Percentiles rank a stretch among this genome's conserved stretches.
Evolutionary conservation across 2,329 filamentous ascomycete genomes (phyloP).

Genomic region (Trichoderma afroharzianum): DNA sequence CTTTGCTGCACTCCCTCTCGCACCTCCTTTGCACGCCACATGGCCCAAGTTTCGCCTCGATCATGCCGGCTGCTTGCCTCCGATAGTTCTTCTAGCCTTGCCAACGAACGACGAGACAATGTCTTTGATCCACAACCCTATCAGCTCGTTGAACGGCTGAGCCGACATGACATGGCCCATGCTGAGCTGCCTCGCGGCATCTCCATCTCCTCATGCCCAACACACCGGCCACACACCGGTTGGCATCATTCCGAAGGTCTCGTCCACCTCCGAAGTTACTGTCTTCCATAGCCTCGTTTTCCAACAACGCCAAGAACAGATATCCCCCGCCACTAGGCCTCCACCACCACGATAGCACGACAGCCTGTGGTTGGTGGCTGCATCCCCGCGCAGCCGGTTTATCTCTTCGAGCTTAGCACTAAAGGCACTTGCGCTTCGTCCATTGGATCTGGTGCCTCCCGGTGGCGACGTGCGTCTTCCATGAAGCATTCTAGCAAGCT

Average conservation of each 20-base stretch:
- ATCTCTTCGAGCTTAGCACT: slow-evolving; percentile 1
- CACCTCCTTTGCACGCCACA: background rate
- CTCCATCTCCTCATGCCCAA: background rate
- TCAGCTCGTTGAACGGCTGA: slow-evolving; percentile 4
- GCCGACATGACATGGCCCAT: background rate
- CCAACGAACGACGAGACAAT: background rate
- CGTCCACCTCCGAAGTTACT: background rate
- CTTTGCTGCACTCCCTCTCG: background rate
- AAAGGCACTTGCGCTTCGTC: background rate
- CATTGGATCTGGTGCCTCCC: slow-evolving; percentile 8
- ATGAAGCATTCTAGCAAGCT: slow-evolving; percentile 18
- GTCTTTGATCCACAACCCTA: background rate
- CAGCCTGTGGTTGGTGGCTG: slow-evolving; percentile 15
- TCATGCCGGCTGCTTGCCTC: background rate
- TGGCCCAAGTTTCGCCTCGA: background rate
- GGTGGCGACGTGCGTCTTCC: slow-evolving; percentile 17
- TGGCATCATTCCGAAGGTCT: background rate
- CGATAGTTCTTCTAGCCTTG: background rate
- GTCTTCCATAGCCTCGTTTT: background rate
- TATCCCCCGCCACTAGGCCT: background rate
- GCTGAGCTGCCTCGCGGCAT: background rate
- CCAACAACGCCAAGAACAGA: background rate
- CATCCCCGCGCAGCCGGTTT: slow-evolving; percentile 5
- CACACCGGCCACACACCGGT: background rate
- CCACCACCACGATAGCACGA: slow-evolving; percentile 7